These are phyloP conservation scores for Monosporascus sp. DNA, from an alignment of 2,329 filamentous ascomycete species.

Conservation along the genomic window DNA sequence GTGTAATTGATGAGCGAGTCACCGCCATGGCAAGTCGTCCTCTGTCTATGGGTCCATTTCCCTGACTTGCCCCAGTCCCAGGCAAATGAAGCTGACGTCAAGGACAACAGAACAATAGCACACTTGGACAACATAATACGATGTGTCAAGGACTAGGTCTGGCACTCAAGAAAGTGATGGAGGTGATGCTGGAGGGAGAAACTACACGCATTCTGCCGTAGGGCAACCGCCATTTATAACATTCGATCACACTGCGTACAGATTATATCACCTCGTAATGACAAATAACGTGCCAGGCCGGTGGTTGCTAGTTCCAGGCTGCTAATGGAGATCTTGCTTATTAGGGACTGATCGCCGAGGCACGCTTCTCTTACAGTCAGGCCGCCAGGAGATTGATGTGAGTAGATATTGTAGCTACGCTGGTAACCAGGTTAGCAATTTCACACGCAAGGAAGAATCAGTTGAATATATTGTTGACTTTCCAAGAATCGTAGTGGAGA, in stretches of 20 bases:
- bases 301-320: not conserved
- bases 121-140: constrained; percentile 11
- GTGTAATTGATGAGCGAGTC: constrained; percentile 49
- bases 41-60: constrained; percentile 11
- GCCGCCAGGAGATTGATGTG: too few species aligned
- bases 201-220: too few species aligned
- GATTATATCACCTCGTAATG: not conserved
- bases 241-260: not conserved
- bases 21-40: constrained; percentile 8
- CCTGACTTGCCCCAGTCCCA: constrained; percentile 17
- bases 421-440: too few species aligned
- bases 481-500: not conserved
- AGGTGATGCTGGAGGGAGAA: not conserved
- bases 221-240: not conserved
- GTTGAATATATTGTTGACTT: too few species aligned
- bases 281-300: not conserved
- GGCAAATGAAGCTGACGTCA: constrained; percentile 13
- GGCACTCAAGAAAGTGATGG: not conserved
- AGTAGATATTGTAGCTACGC: too few species aligned
- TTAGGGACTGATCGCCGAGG: too few species aligned
- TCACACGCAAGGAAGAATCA: too few species aligned
- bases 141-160: not conserved
- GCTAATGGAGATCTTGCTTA: too few species aligned
- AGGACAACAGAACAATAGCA: constrained; percentile 12
- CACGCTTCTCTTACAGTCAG: too few species aligned